These are phyloP conservation scores for Suillus sp. DNA, from an alignment of 768 basidiomycete species.

Conservation along the genomic window DNA sequence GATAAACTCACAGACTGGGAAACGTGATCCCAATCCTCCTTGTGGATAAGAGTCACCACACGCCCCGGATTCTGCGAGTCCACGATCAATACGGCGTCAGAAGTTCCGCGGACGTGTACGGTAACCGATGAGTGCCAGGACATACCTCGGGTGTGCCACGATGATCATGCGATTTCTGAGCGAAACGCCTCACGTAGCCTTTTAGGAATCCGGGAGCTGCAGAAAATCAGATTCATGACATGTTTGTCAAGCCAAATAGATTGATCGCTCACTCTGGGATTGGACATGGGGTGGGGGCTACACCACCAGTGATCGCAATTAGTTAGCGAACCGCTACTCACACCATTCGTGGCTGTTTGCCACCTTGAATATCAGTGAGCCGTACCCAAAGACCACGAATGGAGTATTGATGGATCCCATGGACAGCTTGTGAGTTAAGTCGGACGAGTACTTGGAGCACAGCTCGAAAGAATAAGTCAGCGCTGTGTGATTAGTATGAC, in stretches of 20 bases:
- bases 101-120: background rate
- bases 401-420: constrained; percentile 21
- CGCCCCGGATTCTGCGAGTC: constrained; percentile 70
- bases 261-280: constrained; percentile 51
- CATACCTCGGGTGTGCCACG: constrained; percentile 82
- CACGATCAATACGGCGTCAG: background rate
- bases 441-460: background rate
- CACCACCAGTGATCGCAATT: background rate
- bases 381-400: constrained; percentile 90
- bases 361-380: constrained; percentile 92
- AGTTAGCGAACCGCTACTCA: background rate
- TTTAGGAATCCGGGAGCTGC: constrained; percentile 83
- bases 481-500: background rate
- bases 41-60: constrained; percentile 88
- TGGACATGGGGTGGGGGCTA: constrained; percentile 85
- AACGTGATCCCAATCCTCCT: constrained; percentile 83
- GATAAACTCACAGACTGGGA: constrained; percentile 53
- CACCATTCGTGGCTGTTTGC: background rate
- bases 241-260: background rate
- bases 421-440: background rate
- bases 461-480: background rate
- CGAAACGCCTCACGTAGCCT: constrained; percentile 88
- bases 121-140: background rate
- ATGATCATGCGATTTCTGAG: constrained; percentile 91
- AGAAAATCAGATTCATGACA: background rate